Evolutionary conservation across 192 early-diverging fungal genomes (phyloP), one percentile per base, ranked within the genome.

Genomic region (Rhizophagus sp.): DNA sequence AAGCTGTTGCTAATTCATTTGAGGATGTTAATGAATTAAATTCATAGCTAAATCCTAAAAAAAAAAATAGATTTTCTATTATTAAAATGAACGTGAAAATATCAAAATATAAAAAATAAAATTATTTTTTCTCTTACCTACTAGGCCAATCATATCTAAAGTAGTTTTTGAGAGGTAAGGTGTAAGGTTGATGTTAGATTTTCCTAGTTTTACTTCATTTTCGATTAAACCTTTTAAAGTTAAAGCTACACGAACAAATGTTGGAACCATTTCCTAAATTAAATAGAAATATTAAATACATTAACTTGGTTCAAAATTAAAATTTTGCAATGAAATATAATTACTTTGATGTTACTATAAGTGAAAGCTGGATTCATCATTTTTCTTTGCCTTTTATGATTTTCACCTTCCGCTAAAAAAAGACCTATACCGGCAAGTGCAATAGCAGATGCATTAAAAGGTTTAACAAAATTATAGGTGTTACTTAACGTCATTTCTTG

Each of bases 301-400:
- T 41, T 22, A n/a, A 70, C 80, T 74, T 2, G 82, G 81, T 36
- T 5, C 2, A 36, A 36, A 36, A 36, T 36, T 83, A 78, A 13
- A 30, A 36, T 4, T 15, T 36, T 36, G 36, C 15, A 17, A 91
- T 5, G 84, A 36, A 36, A 36, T 36, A 36, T 36, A 36, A 36
- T 36, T 7, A 74, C 78, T 30, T 87, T 87, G 52, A 90, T 84
- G 11, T 84, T 76, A 24, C 78, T 71, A 61, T 83, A 70, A 11
- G 81, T 76, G 44, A 91, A 91, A 13, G 88, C 86, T 10, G 90
- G 90, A 76, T 89, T 89, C 12, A 91, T 63, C 88, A 90, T 84
- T 71, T 89, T 89, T 44, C 90, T 84, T 64, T 90, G 90, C 41
- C 81, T 76, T 47, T 62, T 73, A 78, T 91, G 90, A 11, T 30